A percentile compares a stretch with the other conserved stretches of the same genome.
Evolutionary conservation across 1,139 yeast species (phyloP).

Genomic region (Taphrina populina): DNA sequence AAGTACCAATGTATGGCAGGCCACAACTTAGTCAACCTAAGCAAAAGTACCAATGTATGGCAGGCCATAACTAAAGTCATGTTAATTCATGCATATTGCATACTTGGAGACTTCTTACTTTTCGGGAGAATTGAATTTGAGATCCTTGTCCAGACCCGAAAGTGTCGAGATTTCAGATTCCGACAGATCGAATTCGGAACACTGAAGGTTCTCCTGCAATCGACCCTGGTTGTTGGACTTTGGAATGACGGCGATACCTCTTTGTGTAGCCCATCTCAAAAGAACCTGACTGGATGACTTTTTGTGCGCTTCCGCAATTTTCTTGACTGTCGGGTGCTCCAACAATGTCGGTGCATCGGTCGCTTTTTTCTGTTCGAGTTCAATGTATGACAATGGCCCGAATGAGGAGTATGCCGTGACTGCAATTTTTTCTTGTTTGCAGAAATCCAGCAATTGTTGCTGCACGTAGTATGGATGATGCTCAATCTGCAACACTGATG

Average conservation of each 20-base stretch:
- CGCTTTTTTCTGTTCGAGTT: constrained; percentile 44
- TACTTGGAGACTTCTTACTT: constrained; percentile 1
- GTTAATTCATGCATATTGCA: neutral
- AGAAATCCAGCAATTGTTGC: constrained; percentile 36
- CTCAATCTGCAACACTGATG: constrained; percentile 84
- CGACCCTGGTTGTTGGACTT: constrained; percentile 65
- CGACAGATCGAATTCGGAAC: constrained; percentile 56
- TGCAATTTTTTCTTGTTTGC: constrained; percentile 35
- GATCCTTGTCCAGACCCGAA: constrained; percentile 58
- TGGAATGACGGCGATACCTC: constrained; percentile 64
- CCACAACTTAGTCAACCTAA: neutral
- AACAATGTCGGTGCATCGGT: constrained; percentile 42
- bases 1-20: constrained; percentile 11
- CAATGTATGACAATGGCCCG: constrained; percentile 39
- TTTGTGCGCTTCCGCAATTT: constrained; percentile 56
- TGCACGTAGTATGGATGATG: constrained; percentile 45
- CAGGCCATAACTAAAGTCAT: neutral
- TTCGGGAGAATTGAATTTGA: constrained; percentile 61
- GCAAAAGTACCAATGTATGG: constrained; percentile 10
- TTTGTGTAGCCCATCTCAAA: constrained; percentile 69
- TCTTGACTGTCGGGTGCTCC: constrained; percentile 52
- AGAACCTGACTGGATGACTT: constrained; percentile 62
- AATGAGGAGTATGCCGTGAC: constrained; percentile 40
- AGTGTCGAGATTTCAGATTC: constrained; percentile 55
- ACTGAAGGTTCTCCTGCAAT: constrained; percentile 55